These are phyloP conservation scores for Myotisia sp. DNA, from an alignment of 2,329 filamentous ascomycete genomes.

Conservation along the genomic window DNA sequence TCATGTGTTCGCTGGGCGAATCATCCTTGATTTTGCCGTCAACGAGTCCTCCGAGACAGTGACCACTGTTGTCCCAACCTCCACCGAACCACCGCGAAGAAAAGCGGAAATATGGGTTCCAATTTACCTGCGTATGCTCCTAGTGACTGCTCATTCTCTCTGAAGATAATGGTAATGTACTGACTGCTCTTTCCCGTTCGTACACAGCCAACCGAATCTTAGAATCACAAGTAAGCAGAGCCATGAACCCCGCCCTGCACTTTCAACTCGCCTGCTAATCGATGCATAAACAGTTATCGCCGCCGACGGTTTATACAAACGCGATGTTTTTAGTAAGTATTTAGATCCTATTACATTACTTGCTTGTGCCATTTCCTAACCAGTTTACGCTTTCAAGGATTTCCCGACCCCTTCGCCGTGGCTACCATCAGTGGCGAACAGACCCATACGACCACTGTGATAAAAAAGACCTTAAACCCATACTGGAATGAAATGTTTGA, in stretches of 20 bases:
- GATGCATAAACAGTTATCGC: conserved; percentile 80
- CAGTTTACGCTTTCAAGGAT: conserved; percentile 44
- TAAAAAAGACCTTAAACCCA: conserved; percentile 95
- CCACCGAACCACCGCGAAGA: no score
- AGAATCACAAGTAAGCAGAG: conserved; percentile 67
- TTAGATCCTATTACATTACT: not conserved
- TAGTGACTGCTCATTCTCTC: no score
- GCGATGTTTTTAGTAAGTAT: conserved; percentile 91
- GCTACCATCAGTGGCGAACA: conserved; percentile 96
- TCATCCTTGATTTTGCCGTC: no score
- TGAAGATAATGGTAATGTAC: not conserved
- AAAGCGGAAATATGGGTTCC: conserved; percentile 37
- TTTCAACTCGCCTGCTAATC: conserved; percentile 5
- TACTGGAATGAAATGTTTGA: conserved; percentile 99
- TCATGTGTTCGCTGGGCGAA: no score
- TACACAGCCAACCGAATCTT: conserved; percentile 70
- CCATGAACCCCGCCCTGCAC: not conserved
- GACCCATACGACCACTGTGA: conserved; percentile 93
- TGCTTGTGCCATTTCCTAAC: conserved; percentile 5
- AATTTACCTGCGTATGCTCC: conserved; percentile 52
- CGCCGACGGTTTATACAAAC: conserved; percentile 94
- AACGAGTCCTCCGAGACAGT: no score
- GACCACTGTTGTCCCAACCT: no score
- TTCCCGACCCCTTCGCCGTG: conserved; percentile 94
- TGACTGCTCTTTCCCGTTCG: no score